Conservation (phyloP, 1,284 basidiomycete genomes). For the Coriolopsis trogii region DNA sequence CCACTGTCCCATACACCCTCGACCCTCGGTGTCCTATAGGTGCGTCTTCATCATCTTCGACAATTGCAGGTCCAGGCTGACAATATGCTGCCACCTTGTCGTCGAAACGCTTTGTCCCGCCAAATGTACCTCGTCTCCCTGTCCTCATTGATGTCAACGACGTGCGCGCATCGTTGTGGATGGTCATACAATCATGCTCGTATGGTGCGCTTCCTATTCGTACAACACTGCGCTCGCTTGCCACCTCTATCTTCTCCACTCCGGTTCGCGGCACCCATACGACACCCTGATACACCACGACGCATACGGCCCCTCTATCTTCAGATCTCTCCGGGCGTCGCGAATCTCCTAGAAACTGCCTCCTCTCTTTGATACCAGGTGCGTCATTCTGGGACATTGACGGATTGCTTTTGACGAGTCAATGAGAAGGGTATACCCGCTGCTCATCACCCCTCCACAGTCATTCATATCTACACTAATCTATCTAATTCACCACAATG, state of each 20-base stretch:
- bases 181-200: too few species aligned
- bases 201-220: too few species aligned
- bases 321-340: conserved; percentile 12
- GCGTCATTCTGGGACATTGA: conserved; percentile 4
- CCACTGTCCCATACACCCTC: conserved; percentile 9
- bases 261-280: too few species aligned
- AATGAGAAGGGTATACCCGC: conserved; percentile 23
- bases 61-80: conserved; percentile 7
- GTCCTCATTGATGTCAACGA: too few species aligned
- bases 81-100: not conserved
- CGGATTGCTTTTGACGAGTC: too few species aligned
- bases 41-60: conserved; percentile 15
- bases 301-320: too few species aligned
- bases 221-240: too few species aligned
- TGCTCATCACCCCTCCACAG: conserved; percentile 6
- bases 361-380: conserved; percentile 13
- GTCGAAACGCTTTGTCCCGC: conserved; percentile 6
- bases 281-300: too few species aligned
- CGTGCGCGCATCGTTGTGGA: too few species aligned
- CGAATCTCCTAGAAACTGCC: conserved; percentile 6
- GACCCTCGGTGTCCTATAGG: conserved; percentile 7
- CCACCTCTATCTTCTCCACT: too few species aligned
- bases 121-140: too few species aligned
- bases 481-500: conserved; percentile 46
- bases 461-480: conserved; percentile 19